Percentiles rank a stretch among this genome's conserved stretches.
These are phyloP conservation scores for Phytopythium chamaehyphon DNA, from an alignment of 352 stramenopile species.

Conservation along the genomic window DNA sequence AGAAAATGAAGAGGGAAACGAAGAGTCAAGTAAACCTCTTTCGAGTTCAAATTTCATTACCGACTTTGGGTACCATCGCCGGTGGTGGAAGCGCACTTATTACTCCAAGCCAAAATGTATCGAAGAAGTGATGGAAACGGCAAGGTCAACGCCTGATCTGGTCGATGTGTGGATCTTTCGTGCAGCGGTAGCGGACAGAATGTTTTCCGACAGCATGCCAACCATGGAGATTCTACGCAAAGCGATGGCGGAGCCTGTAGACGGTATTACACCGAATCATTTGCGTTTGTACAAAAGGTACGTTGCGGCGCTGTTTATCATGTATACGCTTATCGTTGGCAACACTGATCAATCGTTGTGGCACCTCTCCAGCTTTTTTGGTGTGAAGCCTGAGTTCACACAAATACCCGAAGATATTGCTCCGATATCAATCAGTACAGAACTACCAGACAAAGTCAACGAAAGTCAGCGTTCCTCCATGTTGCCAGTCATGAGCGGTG, in stretches of 20 bases:
- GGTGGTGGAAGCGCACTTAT: slow-evolving; percentile 67
- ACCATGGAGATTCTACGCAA: slow-evolving; percentile 23
- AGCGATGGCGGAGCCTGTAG: slow-evolving; percentile 13
- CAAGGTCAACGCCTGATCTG: slow-evolving; percentile 16
- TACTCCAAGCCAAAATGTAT: slow-evolving; percentile 33
- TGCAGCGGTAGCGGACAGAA: slow-evolving; percentile 30
- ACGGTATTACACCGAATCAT: slow-evolving; percentile 22
- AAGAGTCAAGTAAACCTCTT: neutral
- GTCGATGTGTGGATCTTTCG: slow-evolving; percentile 44
- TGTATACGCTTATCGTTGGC: neutral
- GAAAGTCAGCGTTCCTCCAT: slow-evolving; percentile 1
- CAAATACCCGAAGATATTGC: neutral
- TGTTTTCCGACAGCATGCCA: slow-evolving; percentile 26
- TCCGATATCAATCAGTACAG: neutral
- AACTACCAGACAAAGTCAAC: neutral
- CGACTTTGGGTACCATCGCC: slow-evolving; percentile 21
- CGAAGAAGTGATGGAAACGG: slow-evolving; percentile 23
- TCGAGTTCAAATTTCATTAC: slow-evolving; percentile 19
- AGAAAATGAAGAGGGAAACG: slow-evolving; percentile 1
- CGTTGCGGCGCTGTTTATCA: neutral
- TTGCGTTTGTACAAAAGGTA: slow-evolving; percentile 51
- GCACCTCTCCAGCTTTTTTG: slow-evolving; percentile 25
- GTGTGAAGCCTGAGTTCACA: neutral
- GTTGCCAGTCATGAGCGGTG: neutral
- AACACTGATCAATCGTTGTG: neutral